phyloP scores from a whole-genome alignment of 345 rosid genomes.

The Salix udensis region DNA sequence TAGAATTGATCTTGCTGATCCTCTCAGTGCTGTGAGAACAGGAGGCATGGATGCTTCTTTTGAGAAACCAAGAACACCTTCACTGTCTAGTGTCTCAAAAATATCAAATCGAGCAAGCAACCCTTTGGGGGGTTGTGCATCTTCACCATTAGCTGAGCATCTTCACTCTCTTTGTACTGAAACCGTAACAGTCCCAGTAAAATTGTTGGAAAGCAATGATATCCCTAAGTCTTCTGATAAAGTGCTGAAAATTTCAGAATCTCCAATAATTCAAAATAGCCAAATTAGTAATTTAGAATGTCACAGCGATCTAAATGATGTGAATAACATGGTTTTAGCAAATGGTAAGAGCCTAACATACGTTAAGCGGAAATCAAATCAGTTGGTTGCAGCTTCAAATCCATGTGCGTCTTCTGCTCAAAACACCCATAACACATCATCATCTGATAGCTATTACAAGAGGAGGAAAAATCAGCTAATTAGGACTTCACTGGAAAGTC shows the following conservation, averaged over 20 bases:
- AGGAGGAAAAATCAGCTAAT: conserved; percentile 79
- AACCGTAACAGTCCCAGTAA: conserved; percentile 36
- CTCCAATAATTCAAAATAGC: conserved; percentile 32
- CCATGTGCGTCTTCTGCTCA: conserved; percentile 21
- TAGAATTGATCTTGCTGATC: conserved; percentile 31
- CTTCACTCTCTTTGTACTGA: conserved; percentile 33
- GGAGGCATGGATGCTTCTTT: conserved; percentile 35
- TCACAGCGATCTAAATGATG: conserved; percentile 37
- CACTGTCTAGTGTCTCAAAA: conserved; percentile 38
- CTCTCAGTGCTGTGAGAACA: conserved; percentile 27
- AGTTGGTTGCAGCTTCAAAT: conserved; percentile 71
- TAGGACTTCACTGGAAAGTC: conserved; percentile 53
- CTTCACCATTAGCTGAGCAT: conserved; percentile 44
- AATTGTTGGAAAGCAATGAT: conserved; percentile 38
- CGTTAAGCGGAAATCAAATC: conserved; percentile 78
- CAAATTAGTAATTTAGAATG: conserved; percentile 34
- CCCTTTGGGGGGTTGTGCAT: conserved; percentile 30
- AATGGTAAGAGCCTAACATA: conserved; percentile 29
- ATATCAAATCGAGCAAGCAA: conserved; percentile 31
- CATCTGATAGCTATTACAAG: conserved; percentile 73
- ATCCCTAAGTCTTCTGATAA: conserved; percentile 35
- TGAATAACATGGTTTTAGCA: conserved; percentile 14
- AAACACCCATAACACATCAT: conserved; percentile 29
- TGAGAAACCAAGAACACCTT: conserved; percentile 59
- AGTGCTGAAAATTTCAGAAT: conserved; percentile 37